Conservation (phyloP, 352 stramenopile species). For the Labyrinthula sp. region DNA sequence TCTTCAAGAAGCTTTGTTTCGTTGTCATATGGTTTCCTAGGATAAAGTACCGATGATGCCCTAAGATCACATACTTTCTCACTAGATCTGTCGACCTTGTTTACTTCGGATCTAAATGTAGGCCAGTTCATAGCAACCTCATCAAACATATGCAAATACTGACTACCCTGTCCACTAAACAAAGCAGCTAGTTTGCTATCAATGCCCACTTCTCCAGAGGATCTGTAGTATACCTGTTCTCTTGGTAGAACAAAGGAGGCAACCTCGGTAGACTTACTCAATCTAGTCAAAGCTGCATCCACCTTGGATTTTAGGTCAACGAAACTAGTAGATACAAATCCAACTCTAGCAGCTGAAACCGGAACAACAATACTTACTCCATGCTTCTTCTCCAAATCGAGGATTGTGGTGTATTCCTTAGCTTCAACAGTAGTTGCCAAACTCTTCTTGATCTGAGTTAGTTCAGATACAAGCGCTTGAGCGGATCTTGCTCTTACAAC, state of each 20-base stretch:
- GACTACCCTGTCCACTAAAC: constrained; percentile 12
- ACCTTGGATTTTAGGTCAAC: constrained; percentile 3
- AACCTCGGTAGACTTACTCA: background rate
- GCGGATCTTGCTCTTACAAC: too few relatives aligned
- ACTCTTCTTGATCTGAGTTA: too few relatives aligned
- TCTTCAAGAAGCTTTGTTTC: constrained; percentile 12
- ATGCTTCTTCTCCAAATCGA: constrained; percentile 12
- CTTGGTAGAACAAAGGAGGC: constrained; percentile 5
- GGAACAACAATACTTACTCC: background rate
- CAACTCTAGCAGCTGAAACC: background rate
- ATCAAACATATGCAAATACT: constrained; percentile 21
- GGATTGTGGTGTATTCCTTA: constrained; percentile 13
- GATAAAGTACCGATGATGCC: constrained; percentile 13
- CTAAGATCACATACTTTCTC: constrained; percentile 2
- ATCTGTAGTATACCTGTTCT: constrained; percentile 6
- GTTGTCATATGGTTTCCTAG: constrained; percentile 8
- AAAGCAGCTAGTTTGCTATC: constrained; percentile 4
- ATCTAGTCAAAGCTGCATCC: constrained; percentile 1
- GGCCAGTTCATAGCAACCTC: constrained; percentile 24
- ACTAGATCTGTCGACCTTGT: constrained; percentile 1
- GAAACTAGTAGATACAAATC: constrained; percentile 5
- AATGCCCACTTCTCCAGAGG: constrained; percentile 5
- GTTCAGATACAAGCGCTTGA: too few relatives aligned
- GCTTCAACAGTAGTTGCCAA: too few relatives aligned
- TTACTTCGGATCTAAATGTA: constrained; percentile 5